Evolutionary conservation across 768 basidiomycete species (phyloP).

Genomic region (Dacryopinax primogenitus): DNA sequence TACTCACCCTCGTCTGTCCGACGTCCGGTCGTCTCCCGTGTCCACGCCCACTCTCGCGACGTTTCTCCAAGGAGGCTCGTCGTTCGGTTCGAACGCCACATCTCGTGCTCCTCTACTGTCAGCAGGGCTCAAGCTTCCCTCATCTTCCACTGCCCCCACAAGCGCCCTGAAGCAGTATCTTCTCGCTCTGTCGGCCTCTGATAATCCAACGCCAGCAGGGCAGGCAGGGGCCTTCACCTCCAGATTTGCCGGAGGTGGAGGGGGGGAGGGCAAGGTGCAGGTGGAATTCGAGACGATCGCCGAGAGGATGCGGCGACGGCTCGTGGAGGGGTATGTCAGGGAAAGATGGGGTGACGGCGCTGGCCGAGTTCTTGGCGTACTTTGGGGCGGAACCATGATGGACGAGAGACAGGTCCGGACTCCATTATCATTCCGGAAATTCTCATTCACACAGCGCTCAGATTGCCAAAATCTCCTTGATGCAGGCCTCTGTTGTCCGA

Average conservation of each 20-base stretch:
- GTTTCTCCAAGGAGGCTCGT: not conserved
- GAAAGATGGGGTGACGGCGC: conserved; percentile 76
- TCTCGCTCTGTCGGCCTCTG: conserved; percentile 64
- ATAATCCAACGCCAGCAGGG: conserved; percentile 67
- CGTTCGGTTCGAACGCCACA: not conserved
- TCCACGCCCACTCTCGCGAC: not conserved
- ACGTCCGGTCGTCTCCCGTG: conserved; percentile 11
- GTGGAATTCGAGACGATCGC: conserved; percentile 69
- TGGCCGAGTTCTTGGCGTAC: conserved; percentile 64
- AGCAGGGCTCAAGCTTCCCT: not conserved
- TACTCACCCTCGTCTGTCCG: conserved; percentile 43
- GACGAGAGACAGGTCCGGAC: conserved; percentile 78
- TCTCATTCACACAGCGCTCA: conserved; percentile 25
- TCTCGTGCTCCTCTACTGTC: not conserved
- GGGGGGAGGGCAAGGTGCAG: conserved; percentile 48
- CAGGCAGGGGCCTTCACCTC: conserved; percentile 60
- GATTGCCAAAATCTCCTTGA: conserved; percentile 90
- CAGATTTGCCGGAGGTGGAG: conserved; percentile 31
- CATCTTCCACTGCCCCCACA: not conserved
- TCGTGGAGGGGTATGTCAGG: conserved; percentile 64
- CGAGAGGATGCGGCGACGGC: conserved; percentile 49
- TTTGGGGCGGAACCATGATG: conserved; percentile 76
- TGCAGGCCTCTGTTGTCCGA: conserved; percentile 76
- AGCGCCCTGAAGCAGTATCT: conserved; percentile 55
- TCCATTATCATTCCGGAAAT: not conserved